Evolutionary conservation across 805 yeast genomes (phyloP), one percentile per base, ranked within the genome.

Genomic region (Cyberlindnera saturnus): DNA sequence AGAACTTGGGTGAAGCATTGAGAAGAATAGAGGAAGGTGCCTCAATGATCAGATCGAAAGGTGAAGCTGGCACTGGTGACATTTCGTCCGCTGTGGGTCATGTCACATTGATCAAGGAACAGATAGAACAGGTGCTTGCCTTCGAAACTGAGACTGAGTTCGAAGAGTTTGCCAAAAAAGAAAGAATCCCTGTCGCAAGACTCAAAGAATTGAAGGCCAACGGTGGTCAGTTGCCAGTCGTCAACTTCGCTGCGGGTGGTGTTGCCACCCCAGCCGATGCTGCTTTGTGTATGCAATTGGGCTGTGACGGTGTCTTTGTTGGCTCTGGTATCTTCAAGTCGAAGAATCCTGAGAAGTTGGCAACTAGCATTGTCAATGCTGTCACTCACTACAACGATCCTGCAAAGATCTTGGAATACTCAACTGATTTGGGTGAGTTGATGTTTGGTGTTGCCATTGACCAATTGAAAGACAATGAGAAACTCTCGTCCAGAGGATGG

Each of bases 311-410:
- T 33, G 36, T 33, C 19, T 33, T 33, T 33, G 36, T 33, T 17
- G 36, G 36, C 14, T 33, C 36, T 33, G 36, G 36, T 33, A 33
- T 33, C 36, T 33, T 33, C 36, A 33, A 33, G 23, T 33, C 36
- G 14, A 33, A 33, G 36, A 33, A 33, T 6, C 36, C 36, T 8
- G 36, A 33, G 20, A 33, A 33, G 36, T 17, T 33, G 36, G 36
- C 36, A 2, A 33, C 36, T 4, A 17, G n/a, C 23, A 33, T 33
- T 33, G 36, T 33, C 36, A 33, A 33, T 33, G 36, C 36, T 17
- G 36, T 33, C 14, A 33, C 36, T n/a, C 36, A 33, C 1, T 33
- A 33, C 20, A 17, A 33, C 23, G 36, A 33, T 17, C 36, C 36
- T 3, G 36, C 18, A 33, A 33, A 33, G 36, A 16, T 33, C 28